Conservation (phyloP, 2,329 filamentous ascomycete species). For the Diatrype stigma region DNA sequence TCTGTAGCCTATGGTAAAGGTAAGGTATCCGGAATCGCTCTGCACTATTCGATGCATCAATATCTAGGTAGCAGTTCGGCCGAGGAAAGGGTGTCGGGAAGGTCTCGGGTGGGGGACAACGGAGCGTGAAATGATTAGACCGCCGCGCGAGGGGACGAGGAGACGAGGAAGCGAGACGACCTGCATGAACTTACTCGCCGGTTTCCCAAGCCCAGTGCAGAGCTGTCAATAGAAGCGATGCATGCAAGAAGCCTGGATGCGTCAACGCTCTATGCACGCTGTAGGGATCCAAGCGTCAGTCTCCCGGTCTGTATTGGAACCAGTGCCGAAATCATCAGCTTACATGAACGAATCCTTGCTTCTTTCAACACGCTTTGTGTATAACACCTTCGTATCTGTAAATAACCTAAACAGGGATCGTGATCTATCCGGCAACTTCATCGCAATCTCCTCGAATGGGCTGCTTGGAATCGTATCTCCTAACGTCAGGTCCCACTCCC, state of each 20-base stretch:
- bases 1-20: conserved; percentile 42
- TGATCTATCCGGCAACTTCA: conserved; percentile 30
- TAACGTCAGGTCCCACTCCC: conserved; percentile 10
- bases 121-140: neutral
- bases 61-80: neutral
- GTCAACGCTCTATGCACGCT: conserved; percentile 41
- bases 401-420: conserved; percentile 34
- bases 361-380: conserved; percentile 35
- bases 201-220: conserved; percentile 44
- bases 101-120: neutral
- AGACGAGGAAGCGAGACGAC: neutral
- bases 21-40: conserved; percentile 41
- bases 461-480: conserved; percentile 21
- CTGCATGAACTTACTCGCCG: conserved; percentile 25
- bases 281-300: conserved; percentile 5
- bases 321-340: conserved; percentile 5
- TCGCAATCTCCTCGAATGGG: conserved; percentile 24
- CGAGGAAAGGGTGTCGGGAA: too few relatives aligned
- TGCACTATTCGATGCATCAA: conserved; percentile 16
- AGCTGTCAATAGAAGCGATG: conserved; percentile 40
- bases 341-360: conserved; percentile 30
- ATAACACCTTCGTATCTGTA: conserved; percentile 37
- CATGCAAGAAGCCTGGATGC: conserved; percentile 42
- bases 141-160: neutral
- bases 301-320: neutral